Evolutionary conservation across 192 early-diverging fungal genomes (phyloP).

Genomic region (Gamsiella multidivaricata): DNA sequence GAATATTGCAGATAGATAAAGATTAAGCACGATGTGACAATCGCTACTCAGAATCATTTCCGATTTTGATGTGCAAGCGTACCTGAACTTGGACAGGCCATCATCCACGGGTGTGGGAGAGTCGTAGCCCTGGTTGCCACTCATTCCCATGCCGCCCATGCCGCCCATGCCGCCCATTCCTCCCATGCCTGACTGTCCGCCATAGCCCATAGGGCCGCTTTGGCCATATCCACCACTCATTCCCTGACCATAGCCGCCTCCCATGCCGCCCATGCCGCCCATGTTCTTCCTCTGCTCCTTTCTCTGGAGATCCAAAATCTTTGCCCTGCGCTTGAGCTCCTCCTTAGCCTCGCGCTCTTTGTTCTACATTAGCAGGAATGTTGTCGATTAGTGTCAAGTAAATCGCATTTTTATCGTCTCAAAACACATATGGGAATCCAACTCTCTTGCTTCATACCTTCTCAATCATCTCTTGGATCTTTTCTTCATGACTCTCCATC

Average conservation of each 20-base stretch:
- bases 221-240: constrained; percentile 38
- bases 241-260: constrained; percentile 29
- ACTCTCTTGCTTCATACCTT: constrained; percentile 58
- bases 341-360: constrained; percentile 98
- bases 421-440: no score
- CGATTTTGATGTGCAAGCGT: neutral
- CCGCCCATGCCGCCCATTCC: constrained; percentile 26
- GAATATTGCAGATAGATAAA: no score
- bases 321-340: constrained; percentile 92
- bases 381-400: no score
- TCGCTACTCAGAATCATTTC: no score
- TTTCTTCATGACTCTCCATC: constrained; percentile 99
- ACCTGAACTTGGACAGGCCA: constrained; percentile 46
- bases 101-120: constrained; percentile 36
- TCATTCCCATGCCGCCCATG: constrained; percentile 55
- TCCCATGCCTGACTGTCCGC: constrained; percentile 43
- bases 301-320: constrained; percentile 90
- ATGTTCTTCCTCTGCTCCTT: constrained; percentile 76
- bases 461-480: constrained; percentile 95
- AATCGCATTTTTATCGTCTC: no score
- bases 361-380: constrained; percentile 65
- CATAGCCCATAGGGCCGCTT: constrained; percentile 27
- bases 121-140: constrained; percentile 43
- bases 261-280: constrained; percentile 56
- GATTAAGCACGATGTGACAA: no score